These are phyloP conservation scores for Polychaeton citri DNA, from an alignment of 2,329 filamentous ascomycete genomes.

Conservation along the genomic window DNA sequence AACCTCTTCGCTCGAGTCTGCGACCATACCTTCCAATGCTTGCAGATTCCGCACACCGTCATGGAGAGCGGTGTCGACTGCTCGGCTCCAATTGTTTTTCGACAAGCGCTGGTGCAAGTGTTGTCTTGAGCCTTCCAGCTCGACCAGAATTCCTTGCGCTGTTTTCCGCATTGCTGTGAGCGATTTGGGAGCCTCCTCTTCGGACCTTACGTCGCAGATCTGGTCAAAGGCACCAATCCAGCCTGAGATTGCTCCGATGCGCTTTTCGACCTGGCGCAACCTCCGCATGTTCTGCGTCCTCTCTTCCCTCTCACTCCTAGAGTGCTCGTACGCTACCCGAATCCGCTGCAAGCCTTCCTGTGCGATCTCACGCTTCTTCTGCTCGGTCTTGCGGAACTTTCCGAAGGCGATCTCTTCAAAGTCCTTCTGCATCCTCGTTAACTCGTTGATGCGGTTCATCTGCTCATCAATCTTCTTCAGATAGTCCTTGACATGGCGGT, in stretches of 20 bases:
- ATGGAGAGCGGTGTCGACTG: conserved; percentile 74
- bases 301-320: conserved; percentile 62
- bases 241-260: conserved; percentile 72
- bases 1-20: conserved; percentile 47
- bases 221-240: conserved; percentile 90
- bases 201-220: conserved; percentile 59
- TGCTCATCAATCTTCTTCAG: conserved; percentile 99
- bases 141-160: conserved; percentile 73
- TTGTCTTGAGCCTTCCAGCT: conserved; percentile 79
- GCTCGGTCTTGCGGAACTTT: conserved; percentile 82
- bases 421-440: conserved; percentile 86
- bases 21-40: conserved; percentile 53
- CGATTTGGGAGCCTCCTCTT: conserved; percentile 53
- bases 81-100: conserved; percentile 74
- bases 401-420: conserved; percentile 66
- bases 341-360: conserved; percentile 71
- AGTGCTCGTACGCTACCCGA: conserved; percentile 71
- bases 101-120: conserved; percentile 77
- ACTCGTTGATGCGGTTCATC: conserved; percentile 89
- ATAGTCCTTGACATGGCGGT: conserved; percentile 97
- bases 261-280: conserved; percentile 66
- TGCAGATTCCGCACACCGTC: conserved; percentile 70
- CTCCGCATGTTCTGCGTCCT: conserved; percentile 69
- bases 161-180: conserved; percentile 70
- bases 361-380: conserved; percentile 64